These are phyloP conservation scores for Paramecium octaurelia DNA, from an alignment of 73 alveolate genomes.

Conservation along the genomic window DNA sequence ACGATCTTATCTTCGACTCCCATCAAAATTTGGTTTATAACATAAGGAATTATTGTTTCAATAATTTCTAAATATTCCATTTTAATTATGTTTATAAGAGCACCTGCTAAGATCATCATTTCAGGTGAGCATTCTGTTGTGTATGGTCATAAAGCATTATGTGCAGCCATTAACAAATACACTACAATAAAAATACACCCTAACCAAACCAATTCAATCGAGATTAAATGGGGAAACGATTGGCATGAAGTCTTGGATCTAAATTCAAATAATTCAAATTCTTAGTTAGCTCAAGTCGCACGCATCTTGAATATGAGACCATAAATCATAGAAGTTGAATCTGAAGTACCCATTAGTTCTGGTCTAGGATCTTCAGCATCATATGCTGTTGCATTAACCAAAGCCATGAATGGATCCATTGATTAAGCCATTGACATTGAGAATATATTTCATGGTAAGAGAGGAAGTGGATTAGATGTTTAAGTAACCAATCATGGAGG, in stretches of 20 bases:
- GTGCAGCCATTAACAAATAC: neutral
- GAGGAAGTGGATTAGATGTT: conserved; percentile 27
- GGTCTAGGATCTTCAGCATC: conserved; percentile 46
- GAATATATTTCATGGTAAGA: conserved; percentile 30
- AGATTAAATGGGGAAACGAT: neutral
- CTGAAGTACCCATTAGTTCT: neutral
- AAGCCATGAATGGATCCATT: neutral
- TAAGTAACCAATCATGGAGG: neutral
- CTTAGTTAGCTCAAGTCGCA: neutral
- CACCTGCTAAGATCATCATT: conserved; percentile 12
- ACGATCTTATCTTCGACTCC: neutral
- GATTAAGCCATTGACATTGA: neutral
- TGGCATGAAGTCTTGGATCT: neutral
- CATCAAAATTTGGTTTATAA: neutral
- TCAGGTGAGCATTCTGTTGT: conserved; percentile 35
- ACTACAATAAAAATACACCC: neutral
- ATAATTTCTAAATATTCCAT: conserved; percentile 5
- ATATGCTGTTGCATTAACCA: neutral
- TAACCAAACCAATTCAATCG: neutral
- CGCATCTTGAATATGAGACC: neutral
- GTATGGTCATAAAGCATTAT: conserved; percentile 20
- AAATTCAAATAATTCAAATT: neutral
- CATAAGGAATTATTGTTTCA: neutral
- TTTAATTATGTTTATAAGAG: conserved; percentile 10
- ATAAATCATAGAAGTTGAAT: neutral